A percentile compares a stretch with the other conserved stretches of the same genome.
phyloP scores from a whole-genome alignment of 768 basidiomycete genomes.

The Hypholoma fasciculare region DNA sequence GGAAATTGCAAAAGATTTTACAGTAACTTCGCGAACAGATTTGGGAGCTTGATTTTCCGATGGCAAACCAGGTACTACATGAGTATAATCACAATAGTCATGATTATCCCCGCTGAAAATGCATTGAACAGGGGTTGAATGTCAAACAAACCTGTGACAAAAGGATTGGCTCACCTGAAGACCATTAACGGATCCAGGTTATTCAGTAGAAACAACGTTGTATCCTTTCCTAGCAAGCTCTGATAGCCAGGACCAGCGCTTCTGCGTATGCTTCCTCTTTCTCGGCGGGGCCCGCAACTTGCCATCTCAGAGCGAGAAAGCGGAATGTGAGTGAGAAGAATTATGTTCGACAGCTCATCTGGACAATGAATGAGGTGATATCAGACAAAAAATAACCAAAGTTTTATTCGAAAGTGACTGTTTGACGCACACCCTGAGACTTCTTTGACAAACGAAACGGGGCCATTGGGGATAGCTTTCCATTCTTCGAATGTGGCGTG shows the following conservation, averaged over 20 bases:
- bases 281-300: conserved; percentile 75
- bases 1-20: conserved; percentile 85
- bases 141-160: background rate
- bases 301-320: conserved; percentile 73
- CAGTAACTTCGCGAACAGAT: conserved; percentile 72
- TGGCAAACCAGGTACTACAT: conserved; percentile 33
- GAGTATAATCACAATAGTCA: conserved; percentile 83
- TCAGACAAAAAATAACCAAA: background rate
- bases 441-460: conserved; percentile 60
- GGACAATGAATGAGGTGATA: background rate
- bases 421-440: conserved; percentile 35
- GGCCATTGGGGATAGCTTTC: conserved; percentile 50
- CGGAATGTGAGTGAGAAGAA: conserved; percentile 87
- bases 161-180: conserved; percentile 57
- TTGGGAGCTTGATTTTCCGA: conserved; percentile 20
- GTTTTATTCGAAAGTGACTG: background rate
- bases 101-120: conserved; percentile 78
- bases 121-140: conserved; percentile 4
- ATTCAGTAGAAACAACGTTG: conserved; percentile 70
- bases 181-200: conserved; percentile 64
- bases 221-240: conserved; percentile 79
- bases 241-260: conserved; percentile 84
- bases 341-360: conserved; percentile 44
- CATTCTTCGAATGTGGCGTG: conserved; percentile 54
- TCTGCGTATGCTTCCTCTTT: conserved; percentile 67